Conservation (phyloP, 495 filamentous ascomycete genomes). For the Lentithecium fluviatile region DNA sequence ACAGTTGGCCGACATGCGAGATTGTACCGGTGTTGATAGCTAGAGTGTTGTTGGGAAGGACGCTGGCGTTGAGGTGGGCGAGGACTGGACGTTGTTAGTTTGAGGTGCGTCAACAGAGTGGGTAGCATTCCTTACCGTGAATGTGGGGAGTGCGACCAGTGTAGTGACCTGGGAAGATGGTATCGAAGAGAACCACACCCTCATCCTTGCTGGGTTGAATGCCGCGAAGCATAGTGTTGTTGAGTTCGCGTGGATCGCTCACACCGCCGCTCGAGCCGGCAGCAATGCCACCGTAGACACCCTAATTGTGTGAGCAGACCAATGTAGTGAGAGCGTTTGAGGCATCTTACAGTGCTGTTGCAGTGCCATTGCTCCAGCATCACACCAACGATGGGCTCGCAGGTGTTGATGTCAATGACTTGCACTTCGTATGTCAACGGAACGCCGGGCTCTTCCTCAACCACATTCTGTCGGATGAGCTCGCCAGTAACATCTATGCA, state of each 20-base stretch:
- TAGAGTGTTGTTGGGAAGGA: constrained; percentile 54
- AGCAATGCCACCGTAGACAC: constrained; percentile 51
- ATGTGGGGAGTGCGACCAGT: constrained; percentile 57
- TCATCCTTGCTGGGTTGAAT: constrained; percentile 51
- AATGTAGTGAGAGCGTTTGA: background rate
- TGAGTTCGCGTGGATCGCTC: constrained; percentile 41
- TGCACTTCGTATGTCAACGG: constrained; percentile 59
- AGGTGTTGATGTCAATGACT: constrained; percentile 59
- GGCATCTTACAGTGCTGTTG: constrained; percentile 48
- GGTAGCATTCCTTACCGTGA: constrained; percentile 40
- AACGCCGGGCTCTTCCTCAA: constrained; percentile 57
- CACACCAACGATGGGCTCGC: constrained; percentile 51
- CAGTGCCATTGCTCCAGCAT: constrained; percentile 62
- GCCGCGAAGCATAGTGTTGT: constrained; percentile 53
- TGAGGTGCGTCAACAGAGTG: background rate
- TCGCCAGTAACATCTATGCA: constrained; percentile 41
- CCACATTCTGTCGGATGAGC: constrained; percentile 52
- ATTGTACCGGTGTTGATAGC: constrained; percentile 51
- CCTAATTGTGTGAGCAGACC: constrained; percentile 31
- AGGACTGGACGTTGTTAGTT: constrained; percentile 4
- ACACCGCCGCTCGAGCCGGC: constrained; percentile 12
- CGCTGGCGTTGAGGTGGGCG: constrained; percentile 39
- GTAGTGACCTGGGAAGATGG: constrained; percentile 61
- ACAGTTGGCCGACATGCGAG: constrained; percentile 62
- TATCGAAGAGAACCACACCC: constrained; percentile 56